Percentiles rank a stretch among this genome's conserved stretches.
Evolutionary conservation across 1,284 basidiomycete species (phyloP).

Genomic region (Inonotus hispidus): DNA sequence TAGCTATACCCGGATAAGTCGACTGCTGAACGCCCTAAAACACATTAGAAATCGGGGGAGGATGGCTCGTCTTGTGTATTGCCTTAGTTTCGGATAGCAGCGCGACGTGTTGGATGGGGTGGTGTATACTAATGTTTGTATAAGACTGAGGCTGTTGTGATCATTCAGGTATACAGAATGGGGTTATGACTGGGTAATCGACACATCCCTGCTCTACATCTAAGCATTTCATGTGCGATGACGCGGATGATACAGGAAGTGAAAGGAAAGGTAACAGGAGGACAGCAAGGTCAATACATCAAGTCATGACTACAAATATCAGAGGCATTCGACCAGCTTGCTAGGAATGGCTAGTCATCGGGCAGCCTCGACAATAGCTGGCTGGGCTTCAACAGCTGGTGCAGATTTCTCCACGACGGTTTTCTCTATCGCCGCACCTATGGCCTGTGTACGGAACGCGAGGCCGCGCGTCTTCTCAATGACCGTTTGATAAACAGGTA

Average conservation of each 20-base stretch:
- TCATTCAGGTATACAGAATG: constrained; percentile 3
- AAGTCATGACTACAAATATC: not conserved
- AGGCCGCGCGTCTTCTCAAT: constrained; percentile 96
- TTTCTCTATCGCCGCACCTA: constrained; percentile 79
- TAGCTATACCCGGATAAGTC: constrained; percentile 18
- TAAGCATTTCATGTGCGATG: not conserved
- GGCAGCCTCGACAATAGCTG: constrained; percentile 24
- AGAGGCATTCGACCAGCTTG: not conserved
- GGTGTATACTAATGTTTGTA: no score
- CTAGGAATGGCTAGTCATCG: not conserved
- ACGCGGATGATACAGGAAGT: not conserved
- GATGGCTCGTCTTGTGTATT: not conserved
- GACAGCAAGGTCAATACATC: not conserved
- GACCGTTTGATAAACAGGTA: constrained; percentile 90
- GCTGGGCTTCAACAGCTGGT: constrained; percentile 24
- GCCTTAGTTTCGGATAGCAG: not conserved
- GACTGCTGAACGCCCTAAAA: not conserved
- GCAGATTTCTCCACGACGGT: constrained; percentile 28
- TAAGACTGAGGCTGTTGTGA: not conserved
- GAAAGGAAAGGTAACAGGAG: not conserved
- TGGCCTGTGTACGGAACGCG: constrained; percentile 85
- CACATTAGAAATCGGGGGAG: not conserved
- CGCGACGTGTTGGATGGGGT: not conserved
- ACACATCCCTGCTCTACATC: not conserved
- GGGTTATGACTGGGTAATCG: not conserved